A percentile compares a stretch with the other conserved stretches of the same genome.
phyloP scores from a whole-genome alignment of 306 rosid species.

The Trifolium repens region DNA sequence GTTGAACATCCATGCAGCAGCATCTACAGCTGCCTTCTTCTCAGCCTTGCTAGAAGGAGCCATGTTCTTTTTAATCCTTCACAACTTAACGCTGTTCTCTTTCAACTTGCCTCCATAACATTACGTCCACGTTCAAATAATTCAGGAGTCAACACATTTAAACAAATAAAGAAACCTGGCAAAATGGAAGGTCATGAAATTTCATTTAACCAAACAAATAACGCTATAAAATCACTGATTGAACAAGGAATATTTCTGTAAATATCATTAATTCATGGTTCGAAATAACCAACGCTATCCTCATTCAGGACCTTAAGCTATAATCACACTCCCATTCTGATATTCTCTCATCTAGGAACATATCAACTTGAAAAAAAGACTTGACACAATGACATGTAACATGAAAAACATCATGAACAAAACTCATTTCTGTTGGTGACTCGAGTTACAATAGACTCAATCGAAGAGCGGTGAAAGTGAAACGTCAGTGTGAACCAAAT shows the following conservation, averaged over 20 bases:
- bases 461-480: conserved; percentile 24
- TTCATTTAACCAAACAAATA: not conserved
- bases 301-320: conserved; percentile 26
- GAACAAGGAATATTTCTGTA: not conserved
- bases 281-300: conserved; percentile 1
- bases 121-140: conserved; percentile 30
- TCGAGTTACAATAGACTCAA: not conserved
- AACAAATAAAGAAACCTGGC: conserved; percentile 35
- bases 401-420: conserved; percentile 8
- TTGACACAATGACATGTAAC: not conserved
- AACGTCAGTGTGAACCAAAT: conserved; percentile 1
- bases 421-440: not conserved
- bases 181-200: conserved; percentile 33
- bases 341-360: conserved; percentile 8
- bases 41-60: conserved; percentile 75
- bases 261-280: conserved; percentile 19
- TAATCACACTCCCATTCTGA: not conserved
- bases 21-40: conserved; percentile 76
- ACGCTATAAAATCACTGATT: not conserved
- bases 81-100: conserved; percentile 32
- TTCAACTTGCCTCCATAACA: conserved; percentile 46
- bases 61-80: conserved; percentile 46
- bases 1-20: conserved; percentile 91
- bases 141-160: conserved; percentile 31
- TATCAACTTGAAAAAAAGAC: conserved; percentile 7